Base-by-base conservation (phyloP, 768 basidiomycete species). In the Pulveroboletus sp. region DNA sequence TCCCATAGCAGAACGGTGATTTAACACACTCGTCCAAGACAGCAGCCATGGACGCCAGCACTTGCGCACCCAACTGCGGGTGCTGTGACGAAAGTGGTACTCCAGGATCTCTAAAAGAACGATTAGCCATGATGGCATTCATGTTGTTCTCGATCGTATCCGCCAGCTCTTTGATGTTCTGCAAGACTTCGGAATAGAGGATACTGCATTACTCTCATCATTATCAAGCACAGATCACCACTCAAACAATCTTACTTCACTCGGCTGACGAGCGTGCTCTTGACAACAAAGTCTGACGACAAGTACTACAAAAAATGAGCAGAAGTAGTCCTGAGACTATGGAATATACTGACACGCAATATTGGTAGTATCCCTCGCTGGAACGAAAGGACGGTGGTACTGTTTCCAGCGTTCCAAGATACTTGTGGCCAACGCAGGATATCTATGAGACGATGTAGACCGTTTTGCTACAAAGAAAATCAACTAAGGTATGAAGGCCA, bases 211-310 rank as follows among this genome's bases (percentile, higher is more conserved):
- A 26, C 11, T 19, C 7, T 24, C 1, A 37, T 63, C 26, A 60
- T 58, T 40, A 45, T 22, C 24, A 48, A 47, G n/a, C 27, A 32
- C 1, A 14, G 7, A 12, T 34, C 11, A 24, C 17, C 5, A 17
- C 26, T 6, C 16, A 11, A 19, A 6, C 30, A 5, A 0, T 54
- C 74, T 43, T 59, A 81, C 82, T 84, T 83, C 34, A 76, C 73
- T 30, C 71, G 63, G 35, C 75, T 73, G 16, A 63, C 69, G 22
- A 81, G 54, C 1, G 77, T 82, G 52, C 78, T 81, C 61, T 80
- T 80, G 32, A 83, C 58, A 7, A 85, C 74, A 41, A 76, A 75
- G 17, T 80, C 76, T 9, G 83, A 83, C 0, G 83, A 74, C 34
- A 81, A 63, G 59, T 82, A 83, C 81, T 85, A 37, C 16, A 36